phyloP scores from a whole-genome alignment of 306 rosid genomes.

The Vigna trinervia region DNA sequence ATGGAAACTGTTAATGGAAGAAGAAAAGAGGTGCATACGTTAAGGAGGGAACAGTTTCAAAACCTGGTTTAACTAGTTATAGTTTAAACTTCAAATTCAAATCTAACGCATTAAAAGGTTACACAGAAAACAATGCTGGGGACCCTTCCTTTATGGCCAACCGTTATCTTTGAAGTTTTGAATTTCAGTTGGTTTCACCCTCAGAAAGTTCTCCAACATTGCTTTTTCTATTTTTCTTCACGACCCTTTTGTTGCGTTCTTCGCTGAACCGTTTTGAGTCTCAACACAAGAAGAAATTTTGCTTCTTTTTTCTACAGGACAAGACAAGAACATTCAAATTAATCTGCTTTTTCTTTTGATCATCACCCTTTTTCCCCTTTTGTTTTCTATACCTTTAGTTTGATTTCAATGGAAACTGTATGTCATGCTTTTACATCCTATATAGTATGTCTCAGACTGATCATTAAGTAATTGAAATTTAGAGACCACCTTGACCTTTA shows the following conservation, averaged over 20 bases:
- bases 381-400: conserved; percentile 39
- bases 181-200: conserved; percentile 55
- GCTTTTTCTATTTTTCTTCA: conserved; percentile 39
- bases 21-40: conserved; percentile 46
- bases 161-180: conserved; percentile 59
- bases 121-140: conserved; percentile 51
- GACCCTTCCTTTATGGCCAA: conserved; percentile 55
- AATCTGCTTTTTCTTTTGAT: conserved; percentile 47
- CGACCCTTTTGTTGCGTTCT: conserved; percentile 47
- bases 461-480: conserved; percentile 38
- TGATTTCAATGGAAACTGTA: conserved; percentile 32
- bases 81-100: conserved; percentile 83
- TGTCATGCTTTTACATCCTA: conserved; percentile 38
- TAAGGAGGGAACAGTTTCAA: conserved; percentile 83
- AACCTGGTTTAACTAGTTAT: conserved; percentile 42
- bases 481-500: conserved; percentile 41
- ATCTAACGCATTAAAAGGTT: conserved; percentile 52
- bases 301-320: conserved; percentile 47
- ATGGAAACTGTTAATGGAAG: conserved; percentile 41
- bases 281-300: conserved; percentile 50
- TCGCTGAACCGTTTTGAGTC: conserved; percentile 46
- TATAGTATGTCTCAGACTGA: conserved; percentile 45
- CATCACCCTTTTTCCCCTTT: conserved; percentile 37
- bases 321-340: conserved; percentile 42
- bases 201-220: conserved; percentile 41